Evolutionary conservation across 2,329 filamentous ascomycete species (phyloP).

Genomic region (Kalmusia sp.): DNA sequence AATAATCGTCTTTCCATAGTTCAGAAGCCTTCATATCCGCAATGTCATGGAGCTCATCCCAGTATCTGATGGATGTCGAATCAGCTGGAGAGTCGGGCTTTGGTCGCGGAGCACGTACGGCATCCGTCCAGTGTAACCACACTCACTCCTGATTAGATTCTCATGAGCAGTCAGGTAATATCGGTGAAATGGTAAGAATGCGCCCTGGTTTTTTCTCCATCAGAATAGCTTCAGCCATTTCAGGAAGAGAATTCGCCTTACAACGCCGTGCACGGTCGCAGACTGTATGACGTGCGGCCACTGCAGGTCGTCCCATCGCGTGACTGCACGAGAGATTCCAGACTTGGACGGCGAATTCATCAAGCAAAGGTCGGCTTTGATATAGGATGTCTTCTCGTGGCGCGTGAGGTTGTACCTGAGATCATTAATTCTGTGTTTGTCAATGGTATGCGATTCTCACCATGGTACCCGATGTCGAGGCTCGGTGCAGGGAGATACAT

Average conservation of each 20-base stretch:
- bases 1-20: neutral
- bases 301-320: conserved; percentile 12
- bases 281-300: conserved; percentile 7
- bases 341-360: conserved; percentile 8
- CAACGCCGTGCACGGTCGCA: conserved; percentile 1
- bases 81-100: neutral
- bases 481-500: too few species aligned
- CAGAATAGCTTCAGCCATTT: too few species aligned
- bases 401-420: conserved; percentile 6
- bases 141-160: neutral
- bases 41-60: conserved; percentile 8
- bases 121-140: neutral
- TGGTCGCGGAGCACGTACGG: neutral
- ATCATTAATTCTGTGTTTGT: too few species aligned
- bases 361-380: conserved; percentile 14
- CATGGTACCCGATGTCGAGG: too few species aligned
- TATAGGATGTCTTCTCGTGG: conserved; percentile 10
- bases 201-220: too few species aligned
- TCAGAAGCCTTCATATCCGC: neutral
- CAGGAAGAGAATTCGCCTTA: too few species aligned
- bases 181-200: neutral
- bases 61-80: conserved; percentile 4
- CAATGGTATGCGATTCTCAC: too few species aligned
- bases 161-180: neutral
- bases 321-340: neutral